Evolutionary conservation across 148 eudicot species (phyloP), one percentile per base, ranked within the genome.

Genomic region (Chenopodium quinoa): DNA sequence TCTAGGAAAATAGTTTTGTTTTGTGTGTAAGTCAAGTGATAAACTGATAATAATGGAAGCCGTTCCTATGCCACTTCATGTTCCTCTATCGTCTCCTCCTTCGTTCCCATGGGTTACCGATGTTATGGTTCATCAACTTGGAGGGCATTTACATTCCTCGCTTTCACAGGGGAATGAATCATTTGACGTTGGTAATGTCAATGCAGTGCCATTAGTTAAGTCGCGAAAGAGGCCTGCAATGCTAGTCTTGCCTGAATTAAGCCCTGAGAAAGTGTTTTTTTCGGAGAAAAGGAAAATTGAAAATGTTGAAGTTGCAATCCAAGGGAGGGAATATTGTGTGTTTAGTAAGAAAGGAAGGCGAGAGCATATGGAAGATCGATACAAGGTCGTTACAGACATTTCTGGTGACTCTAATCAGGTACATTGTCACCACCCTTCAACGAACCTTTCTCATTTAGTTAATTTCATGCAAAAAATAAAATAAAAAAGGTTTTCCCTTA

Each of bases 321-420:
- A 88, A 52, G 91, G 89, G 29, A 78, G 60, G 22, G 85, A 84
- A 14, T 84, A 78, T 86, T 79, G 75, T 52, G 62, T 88, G 85
- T 86, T 82, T 0, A 86, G 90, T 75, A 90, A 86, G 86, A 87
- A 86, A 86, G 93, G 93, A 56, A 86, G 71, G 46, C 84, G 88
- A n/a, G 85, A 85, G 27, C 75, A 77, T 44, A 87, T 90, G 86
- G 91, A 90, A 84, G 93, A 90, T 87, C 80, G 89, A 22, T 88
- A 82, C 84, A 86, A 82, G 44, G 86, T 83, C 56, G 78, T 87
- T 71, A 73, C 82, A 66, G 82, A 90, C 56, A 78, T 87, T 8
- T 75, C 74, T 25, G 87, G 83, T 17, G 86, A 90, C 32, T 82
- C 89, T 78, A 88, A 81, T 64, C 92, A 90, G 89, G 92, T 88